Base-by-base conservation (phyloP, 2,329 filamentous ascomycete genomes). In the Paraconiothyrium sp. region DNA sequence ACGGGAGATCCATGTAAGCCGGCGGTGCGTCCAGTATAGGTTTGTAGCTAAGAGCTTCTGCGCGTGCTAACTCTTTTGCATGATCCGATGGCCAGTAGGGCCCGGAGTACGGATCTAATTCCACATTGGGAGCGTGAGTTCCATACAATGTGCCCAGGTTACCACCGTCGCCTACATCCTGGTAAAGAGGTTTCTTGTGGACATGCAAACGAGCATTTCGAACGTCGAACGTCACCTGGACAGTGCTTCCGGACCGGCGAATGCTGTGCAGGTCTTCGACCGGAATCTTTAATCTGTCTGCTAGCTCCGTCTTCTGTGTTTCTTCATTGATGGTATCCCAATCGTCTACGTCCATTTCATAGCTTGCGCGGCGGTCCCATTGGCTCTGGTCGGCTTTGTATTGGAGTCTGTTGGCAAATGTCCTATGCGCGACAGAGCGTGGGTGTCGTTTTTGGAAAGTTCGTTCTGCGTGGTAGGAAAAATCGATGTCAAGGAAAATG, bases 1-100 rank as follows among this genome's bases (percentile, higher is more conserved):
- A 67, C 10, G 66, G 67, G 3, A 64, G 61, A 8, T 63, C 54
- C 13, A 32, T 32, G 32, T 55, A 11, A 14, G 37, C 58, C 11
- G 47, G 32, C n/a, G 64, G 67, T 2, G 64, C 62, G 37, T 66
- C 58, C 9, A 9, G 13, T 10, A 68, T 62, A 10, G 41, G 50
- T n/a, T 63, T 49, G 16, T 41, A 41, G 37, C 62, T 62, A 2
- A 64, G 44, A 5, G 11, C 10, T 10, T 56, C n/a, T 4, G 59
- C 63, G 9, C 57, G 58, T 20, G 52, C 48, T 6, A 58, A 7
- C 60, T 65, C 57, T 30, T 47, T 16, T 5, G 47, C 55, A 32
- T 62, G 35, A 16, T 50, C 39, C 11, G 30, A 14, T 14, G 51
- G 10, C 20, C 22, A 43, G 37, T 39, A 58, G 9, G 54, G 47